These are phyloP conservation scores for Aureobasidium sp. DNA, from an alignment of 2,329 filamentous ascomycete species.

Conservation along the genomic window DNA sequence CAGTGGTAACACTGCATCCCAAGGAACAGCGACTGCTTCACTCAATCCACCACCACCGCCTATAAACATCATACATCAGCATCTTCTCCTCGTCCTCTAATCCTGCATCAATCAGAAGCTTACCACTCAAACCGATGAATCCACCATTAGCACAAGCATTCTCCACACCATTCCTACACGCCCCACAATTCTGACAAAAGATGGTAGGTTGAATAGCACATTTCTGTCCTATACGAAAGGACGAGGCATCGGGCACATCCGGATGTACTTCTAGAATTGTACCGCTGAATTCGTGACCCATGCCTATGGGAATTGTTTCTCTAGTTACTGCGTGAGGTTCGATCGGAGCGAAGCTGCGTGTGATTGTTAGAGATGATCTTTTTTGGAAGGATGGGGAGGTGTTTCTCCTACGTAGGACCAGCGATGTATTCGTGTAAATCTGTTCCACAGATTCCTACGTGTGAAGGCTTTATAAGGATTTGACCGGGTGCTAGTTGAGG, in stretches of 20 bases:
- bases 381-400: too few relatives aligned
- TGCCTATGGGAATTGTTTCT: slow-evolving; percentile 57
- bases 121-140: slow-evolving; percentile 59
- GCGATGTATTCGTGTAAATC: slow-evolving; percentile 10
- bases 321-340: slow-evolving; percentile 62
- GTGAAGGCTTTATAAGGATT: slow-evolving; percentile 40
- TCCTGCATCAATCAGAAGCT: too few relatives aligned
- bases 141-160: slow-evolving; percentile 63
- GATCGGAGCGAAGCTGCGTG: too few relatives aligned
- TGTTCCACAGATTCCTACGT: slow-evolving; percentile 39
- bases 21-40: slow-evolving; percentile 53
- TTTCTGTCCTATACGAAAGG: slow-evolving; percentile 54
- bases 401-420: too few relatives aligned
- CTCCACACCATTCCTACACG: slow-evolving; percentile 57
- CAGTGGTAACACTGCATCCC: slow-evolving; percentile 50
- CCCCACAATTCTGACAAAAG: slow-evolving; percentile 58
- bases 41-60: too few relatives aligned
- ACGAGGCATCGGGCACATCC: slow-evolving; percentile 49
- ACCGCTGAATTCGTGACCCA: slow-evolving; percentile 61
- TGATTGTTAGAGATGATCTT: slow-evolving; percentile 43
- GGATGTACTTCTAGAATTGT: slow-evolving; percentile 57
- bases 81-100: too few relatives aligned
- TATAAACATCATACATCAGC: too few relatives aligned
- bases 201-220: slow-evolving; percentile 61
- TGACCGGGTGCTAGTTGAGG: slow-evolving; percentile 38